A percentile compares a stretch with the other conserved stretches of the same genome.
Evolutionary conservation across 2,329 filamentous ascomycete species (phyloP).

Genomic region (Trichoderma sp.): DNA sequence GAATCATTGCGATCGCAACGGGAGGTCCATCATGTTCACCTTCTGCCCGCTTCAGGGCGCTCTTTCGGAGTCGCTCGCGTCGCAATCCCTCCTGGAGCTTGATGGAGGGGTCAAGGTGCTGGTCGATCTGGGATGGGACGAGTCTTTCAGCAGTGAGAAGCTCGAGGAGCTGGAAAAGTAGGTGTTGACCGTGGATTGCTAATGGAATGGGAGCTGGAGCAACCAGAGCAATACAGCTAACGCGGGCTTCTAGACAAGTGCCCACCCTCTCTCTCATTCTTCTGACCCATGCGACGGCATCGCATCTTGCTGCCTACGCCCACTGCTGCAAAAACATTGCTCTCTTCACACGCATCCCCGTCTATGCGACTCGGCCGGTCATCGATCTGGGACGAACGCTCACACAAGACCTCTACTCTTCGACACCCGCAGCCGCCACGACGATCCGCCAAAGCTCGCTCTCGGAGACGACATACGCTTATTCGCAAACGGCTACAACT

Average conservation of each 20-base stretch:
- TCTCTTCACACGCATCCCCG: constrained; percentile 84
- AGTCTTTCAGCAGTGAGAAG: constrained; percentile 79
- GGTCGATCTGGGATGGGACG: constrained; percentile 95
- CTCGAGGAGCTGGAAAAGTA: constrained; percentile 90
- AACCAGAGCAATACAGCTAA: constrained; percentile 28
- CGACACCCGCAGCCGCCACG: constrained; percentile 82
- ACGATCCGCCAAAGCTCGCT: constrained; percentile 74
- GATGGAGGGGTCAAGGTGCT: constrained; percentile 96
- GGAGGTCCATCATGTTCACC: constrained; percentile 74
- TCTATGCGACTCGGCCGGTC: constrained; percentile 92
- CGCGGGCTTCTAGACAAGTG: constrained; percentile 64
- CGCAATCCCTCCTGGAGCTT: constrained; percentile 93
- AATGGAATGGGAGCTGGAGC: not conserved
- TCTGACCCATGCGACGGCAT: constrained; percentile 87
- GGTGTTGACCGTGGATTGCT: constrained; percentile 30
- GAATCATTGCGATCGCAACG: constrained; percentile 22
- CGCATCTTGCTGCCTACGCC: constrained; percentile 89
- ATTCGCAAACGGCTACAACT: constrained; percentile 52
- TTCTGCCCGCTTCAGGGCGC: constrained; percentile 92
- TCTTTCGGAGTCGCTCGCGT: constrained; percentile 81
- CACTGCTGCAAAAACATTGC: constrained; percentile 98
- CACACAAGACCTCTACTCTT: constrained; percentile 88
- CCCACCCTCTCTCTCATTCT: constrained; percentile 92
- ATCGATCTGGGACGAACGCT: constrained; percentile 90
- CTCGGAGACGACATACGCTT: constrained; percentile 61